Evolutionary conservation across 768 basidiomycete species (phyloP).

Genomic region (Amanita pallidorosea): DNA sequence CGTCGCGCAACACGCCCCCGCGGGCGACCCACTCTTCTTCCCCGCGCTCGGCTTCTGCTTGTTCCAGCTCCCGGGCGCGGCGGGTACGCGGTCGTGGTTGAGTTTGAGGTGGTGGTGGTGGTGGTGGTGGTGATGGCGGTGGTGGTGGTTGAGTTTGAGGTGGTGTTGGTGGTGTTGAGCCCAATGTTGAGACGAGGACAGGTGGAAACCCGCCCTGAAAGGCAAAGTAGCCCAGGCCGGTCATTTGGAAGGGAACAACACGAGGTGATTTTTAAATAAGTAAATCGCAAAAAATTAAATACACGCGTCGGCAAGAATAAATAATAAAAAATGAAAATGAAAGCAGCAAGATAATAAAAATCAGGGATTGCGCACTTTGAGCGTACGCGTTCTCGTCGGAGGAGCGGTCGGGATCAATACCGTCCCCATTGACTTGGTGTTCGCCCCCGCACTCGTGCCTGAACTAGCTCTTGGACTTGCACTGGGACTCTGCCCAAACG

Average conservation of each 20-base stretch:
- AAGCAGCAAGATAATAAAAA: background rate
- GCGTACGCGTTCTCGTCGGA: background rate
- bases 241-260: too few species aligned
- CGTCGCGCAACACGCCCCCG: conserved; percentile 45
- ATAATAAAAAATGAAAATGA: background rate
- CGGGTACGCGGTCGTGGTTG: background rate
- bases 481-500: too few species aligned
- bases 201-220: background rate
- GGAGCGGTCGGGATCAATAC: background rate
- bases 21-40: conserved; percentile 53
- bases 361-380: conserved; percentile 6
- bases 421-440: background rate
- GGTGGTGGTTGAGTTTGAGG: background rate
- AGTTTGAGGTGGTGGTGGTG: background rate
- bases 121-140: background rate
- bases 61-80: background rate
- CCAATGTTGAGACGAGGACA: background rate
- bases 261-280: too few species aligned
- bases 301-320: background rate
- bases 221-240: conserved; percentile 4
- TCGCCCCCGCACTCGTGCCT: too few species aligned
- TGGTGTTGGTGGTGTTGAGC: background rate
- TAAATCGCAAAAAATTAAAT: too few species aligned
- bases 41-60: conserved; percentile 30
- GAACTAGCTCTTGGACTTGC: too few species aligned